Evolutionary conservation across 768 basidiomycete species (phyloP).

Genomic region (Trametes maxima): DNA sequence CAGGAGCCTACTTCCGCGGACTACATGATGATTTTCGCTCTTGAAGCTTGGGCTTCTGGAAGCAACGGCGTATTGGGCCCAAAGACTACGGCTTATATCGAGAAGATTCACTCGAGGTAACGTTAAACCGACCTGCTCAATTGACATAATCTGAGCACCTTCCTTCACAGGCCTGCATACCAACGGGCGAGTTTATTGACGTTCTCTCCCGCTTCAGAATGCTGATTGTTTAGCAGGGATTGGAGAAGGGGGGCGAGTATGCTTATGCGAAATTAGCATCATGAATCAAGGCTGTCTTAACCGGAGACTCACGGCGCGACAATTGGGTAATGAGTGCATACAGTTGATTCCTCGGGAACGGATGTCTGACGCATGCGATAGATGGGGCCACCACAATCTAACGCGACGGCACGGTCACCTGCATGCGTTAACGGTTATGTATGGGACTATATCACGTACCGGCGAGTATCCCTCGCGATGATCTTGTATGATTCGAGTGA

Average conservation of each 20-base stretch:
- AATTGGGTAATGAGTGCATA: neutral
- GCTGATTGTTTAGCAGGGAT: constrained; percentile 10
- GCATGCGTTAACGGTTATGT: too few relatives aligned
- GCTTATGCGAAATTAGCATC: constrained; percentile 24
- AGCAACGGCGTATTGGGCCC: constrained; percentile 33
- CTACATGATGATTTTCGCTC: constrained; percentile 46
- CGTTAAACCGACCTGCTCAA: neutral
- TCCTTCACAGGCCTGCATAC: constrained; percentile 18
- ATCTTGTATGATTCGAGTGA: too few relatives aligned
- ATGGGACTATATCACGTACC: too few relatives aligned
- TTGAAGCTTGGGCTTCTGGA: constrained; percentile 34
- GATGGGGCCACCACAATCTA: too few relatives aligned
- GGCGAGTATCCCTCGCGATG: too few relatives aligned
- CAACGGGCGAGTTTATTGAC: constrained; percentile 20
- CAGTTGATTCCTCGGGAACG: too few relatives aligned
- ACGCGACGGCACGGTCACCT: too few relatives aligned
- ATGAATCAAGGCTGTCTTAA: neutral
- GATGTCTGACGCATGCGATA: too few relatives aligned
- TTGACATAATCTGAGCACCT: neutral
- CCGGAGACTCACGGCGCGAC: neutral
- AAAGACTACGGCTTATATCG: constrained; percentile 40
- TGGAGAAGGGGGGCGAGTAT: constrained; percentile 39
- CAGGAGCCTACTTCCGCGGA: constrained; percentile 45
- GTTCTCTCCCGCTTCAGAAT: too few relatives aligned
- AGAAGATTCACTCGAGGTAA: constrained; percentile 42